Percentiles rank a stretch among this genome's conserved stretches.
phyloP scores from a whole-genome alignment of 208 protist species.

The Wallacemonas sp. region DNA sequence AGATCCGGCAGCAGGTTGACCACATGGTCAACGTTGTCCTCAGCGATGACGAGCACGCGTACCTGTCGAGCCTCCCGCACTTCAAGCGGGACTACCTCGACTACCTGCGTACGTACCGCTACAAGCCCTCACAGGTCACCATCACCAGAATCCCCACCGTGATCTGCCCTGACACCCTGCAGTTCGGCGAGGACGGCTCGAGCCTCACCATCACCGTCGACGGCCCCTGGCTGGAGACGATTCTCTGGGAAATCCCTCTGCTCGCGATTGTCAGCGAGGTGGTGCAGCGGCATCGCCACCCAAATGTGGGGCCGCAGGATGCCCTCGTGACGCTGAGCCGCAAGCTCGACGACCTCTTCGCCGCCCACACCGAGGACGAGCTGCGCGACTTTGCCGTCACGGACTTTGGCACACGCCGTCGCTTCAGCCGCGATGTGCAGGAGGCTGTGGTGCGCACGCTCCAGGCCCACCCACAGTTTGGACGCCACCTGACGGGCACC shows the following conservation, averaged over 20 bases:
- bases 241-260: conserved; percentile 88
- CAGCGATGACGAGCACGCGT: conserved; percentile 68
- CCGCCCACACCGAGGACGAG: conserved; percentile 37
- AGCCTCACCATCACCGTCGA: conserved; percentile 65
- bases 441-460: conserved; percentile 68
- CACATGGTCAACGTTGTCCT: conserved; percentile 53
- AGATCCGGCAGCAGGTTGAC: conserved; percentile 55
- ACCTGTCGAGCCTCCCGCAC: conserved; percentile 66
- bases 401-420: conserved; percentile 87
- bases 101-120: conserved; percentile 80
- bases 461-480: conserved; percentile 55
- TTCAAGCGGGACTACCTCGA: conserved; percentile 80
- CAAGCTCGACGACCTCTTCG: conserved; percentile 72
- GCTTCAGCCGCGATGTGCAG: conserved; percentile 81
- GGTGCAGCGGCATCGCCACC: conserved; percentile 55
- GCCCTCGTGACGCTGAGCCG: conserved; percentile 50
- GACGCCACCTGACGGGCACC: conserved; percentile 61
- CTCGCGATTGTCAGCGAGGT: conserved; percentile 85
- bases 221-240: conserved; percentile 87
- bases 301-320: conserved; percentile 41
- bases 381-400: conserved; percentile 56
- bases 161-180: conserved; percentile 17
- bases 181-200: conserved; percentile 42
- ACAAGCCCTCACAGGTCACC: conserved; percentile 75
- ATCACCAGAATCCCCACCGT: conserved; percentile 45